A percentile compares a stretch with the other conserved stretches of the same genome.
Conservation (phyloP, 192 early-diverging fungal species). For the Coemansia sp. region DNA sequence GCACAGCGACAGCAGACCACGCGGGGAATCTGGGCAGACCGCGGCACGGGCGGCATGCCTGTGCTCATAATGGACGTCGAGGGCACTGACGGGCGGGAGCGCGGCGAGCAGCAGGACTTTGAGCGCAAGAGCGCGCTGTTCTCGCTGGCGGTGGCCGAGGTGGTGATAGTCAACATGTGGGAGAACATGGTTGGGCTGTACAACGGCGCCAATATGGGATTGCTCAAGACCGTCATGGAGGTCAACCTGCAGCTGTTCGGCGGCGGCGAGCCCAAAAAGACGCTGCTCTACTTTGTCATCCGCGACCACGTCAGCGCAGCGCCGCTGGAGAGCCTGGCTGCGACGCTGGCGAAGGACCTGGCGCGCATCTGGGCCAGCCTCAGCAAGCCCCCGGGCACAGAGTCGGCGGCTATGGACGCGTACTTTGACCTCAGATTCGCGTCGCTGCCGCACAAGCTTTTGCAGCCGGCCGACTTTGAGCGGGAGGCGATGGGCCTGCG, state of each 20-base stretch:
- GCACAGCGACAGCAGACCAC: constrained; percentile 87
- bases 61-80: constrained; percentile 98
- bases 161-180: constrained; percentile 98
- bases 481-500: constrained; percentile 67
- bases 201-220: constrained; percentile 98
- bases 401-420: constrained; percentile 74
- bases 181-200: constrained; percentile 98
- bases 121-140: constrained; percentile 98
- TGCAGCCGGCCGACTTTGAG: constrained; percentile 86
- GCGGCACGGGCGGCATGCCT: constrained; percentile 68
- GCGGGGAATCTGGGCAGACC: constrained; percentile 97
- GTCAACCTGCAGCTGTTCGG: constrained; percentile 98
- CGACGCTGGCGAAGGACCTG: constrained; percentile 81
- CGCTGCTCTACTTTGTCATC: constrained; percentile 94
- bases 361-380: constrained; percentile 92
- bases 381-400: constrained; percentile 84
- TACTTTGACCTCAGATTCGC: constrained; percentile 94
- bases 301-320: constrained; percentile 93
- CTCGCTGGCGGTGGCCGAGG: constrained; percentile 92
- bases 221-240: constrained; percentile 98
- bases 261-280: constrained; percentile 80
- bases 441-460: constrained; percentile 89
- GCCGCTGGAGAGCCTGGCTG: constrained; percentile 78
- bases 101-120: constrained; percentile 99
- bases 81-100: constrained; percentile 97